Conservation (phyloP, 1,139 yeast species). For the Scheffersomyces lignicola region DNA sequence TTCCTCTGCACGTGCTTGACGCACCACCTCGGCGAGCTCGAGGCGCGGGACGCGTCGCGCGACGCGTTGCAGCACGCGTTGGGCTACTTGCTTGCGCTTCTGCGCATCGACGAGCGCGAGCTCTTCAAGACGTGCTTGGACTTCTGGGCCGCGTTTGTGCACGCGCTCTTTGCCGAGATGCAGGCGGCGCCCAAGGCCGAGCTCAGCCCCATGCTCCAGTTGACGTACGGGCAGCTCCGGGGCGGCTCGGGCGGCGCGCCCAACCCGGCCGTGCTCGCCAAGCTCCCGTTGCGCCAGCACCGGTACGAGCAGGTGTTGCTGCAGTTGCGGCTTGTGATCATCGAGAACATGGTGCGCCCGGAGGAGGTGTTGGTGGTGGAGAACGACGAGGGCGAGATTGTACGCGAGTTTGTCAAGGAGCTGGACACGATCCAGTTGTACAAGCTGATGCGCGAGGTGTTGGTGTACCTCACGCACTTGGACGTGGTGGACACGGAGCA, state of each 20-base stretch:
- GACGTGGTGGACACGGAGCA: constrained; percentile 93
- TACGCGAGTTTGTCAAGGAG: constrained; percentile 94
- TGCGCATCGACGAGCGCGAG: constrained; percentile 93
- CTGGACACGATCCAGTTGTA: constrained; percentile 94
- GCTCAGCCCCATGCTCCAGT: constrained; percentile 72
- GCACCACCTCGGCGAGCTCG: constrained; percentile 75
- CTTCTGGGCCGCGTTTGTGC: constrained; percentile 86
- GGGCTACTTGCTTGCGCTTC: constrained; percentile 77
- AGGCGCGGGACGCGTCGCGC: constrained; percentile 56
- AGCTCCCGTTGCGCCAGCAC: constrained; percentile 83
- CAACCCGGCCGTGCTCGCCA: constrained; percentile 74
- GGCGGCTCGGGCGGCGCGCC: constrained; percentile 75
- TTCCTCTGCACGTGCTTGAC: constrained; percentile 82
- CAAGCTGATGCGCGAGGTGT: constrained; percentile 92
- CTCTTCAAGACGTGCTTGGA: constrained; percentile 92
- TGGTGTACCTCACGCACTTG: constrained; percentile 92
- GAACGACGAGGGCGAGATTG: constrained; percentile 98
- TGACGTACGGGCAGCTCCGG: constrained; percentile 56
- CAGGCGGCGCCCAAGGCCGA: constrained; percentile 75
- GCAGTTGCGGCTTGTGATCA: constrained; percentile 82
- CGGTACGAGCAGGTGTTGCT: constrained; percentile 74
- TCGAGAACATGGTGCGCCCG: constrained; percentile 97
- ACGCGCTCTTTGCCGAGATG: constrained; percentile 79
- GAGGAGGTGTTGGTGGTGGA: constrained; percentile 96
- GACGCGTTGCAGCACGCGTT: constrained; percentile 72